Evolutionary conservation across 140 eudicot species (phyloP).

Genomic region (Senecio squalidus): DNA sequence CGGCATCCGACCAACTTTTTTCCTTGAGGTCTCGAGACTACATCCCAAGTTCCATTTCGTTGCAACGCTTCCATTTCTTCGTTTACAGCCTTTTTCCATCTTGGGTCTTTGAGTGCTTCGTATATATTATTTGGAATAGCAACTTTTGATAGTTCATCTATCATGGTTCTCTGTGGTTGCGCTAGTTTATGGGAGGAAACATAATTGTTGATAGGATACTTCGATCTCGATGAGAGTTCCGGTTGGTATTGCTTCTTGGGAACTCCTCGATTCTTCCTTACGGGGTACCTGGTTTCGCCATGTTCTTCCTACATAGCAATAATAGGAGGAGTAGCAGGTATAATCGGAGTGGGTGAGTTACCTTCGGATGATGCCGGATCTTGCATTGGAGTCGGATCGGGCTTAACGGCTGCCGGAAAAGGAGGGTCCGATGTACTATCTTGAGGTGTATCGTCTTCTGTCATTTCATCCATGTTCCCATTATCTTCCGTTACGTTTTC

Average conservation of each 20-base stretch:
- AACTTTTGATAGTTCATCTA: not conserved
- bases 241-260: not conserved
- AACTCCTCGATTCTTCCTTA: not conserved
- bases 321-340: too few species aligned
- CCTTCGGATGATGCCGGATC: too few species aligned
- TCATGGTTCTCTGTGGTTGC: not conserved
- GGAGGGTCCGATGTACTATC: too few species aligned
- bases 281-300: not conserved
- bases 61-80: slow-evolving; percentile 8
- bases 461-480: too few species aligned
- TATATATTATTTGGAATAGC: not conserved
- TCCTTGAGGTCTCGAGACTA: too few species aligned
- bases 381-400: too few species aligned
- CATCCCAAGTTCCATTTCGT: too few species aligned
- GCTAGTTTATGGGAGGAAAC: not conserved
- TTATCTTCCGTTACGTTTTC: too few species aligned
- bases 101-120: slow-evolving; percentile 4
- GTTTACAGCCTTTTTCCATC: not conserved
- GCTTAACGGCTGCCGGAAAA: too few species aligned
- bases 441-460: too few species aligned
- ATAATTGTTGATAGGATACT: slow-evolving; percentile 1
- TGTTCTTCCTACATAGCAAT: not conserved
- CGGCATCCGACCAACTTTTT: too few species aligned
- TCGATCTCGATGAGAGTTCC: not conserved
- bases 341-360: too few species aligned